Evolutionary conservation across 139 green algal species (phyloP).

Genomic region (Yamagishiella unicocca): DNA sequence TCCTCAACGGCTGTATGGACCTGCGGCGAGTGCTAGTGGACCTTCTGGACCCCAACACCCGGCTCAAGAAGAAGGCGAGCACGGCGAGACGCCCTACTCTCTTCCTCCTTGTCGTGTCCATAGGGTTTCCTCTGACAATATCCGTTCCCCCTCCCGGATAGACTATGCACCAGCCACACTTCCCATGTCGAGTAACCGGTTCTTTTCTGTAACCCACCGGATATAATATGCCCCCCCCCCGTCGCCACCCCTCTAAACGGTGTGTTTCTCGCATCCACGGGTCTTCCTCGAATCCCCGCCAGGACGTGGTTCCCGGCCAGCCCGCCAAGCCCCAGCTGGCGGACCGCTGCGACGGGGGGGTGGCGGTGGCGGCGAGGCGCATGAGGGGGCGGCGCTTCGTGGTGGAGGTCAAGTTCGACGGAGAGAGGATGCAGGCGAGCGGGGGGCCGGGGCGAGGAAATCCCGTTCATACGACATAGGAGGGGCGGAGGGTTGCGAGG

Average conservation of each 20-base stretch:
- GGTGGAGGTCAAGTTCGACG: slow-evolving; percentile 90
- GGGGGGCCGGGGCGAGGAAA: background rate
- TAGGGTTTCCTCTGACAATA: background rate
- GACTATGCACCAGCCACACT: background rate
- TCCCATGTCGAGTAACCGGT: too few relatives aligned
- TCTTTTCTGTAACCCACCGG: background rate
- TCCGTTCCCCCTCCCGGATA: background rate
- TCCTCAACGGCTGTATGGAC: slow-evolving; percentile 61
- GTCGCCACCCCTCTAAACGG: background rate
- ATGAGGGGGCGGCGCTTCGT: slow-evolving; percentile 73
- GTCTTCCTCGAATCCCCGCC: slow-evolving; percentile 14
- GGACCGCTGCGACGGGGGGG: slow-evolving; percentile 37
- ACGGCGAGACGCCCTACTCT: background rate
- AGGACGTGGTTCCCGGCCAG: slow-evolving; percentile 55
- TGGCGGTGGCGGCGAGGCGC: slow-evolving; percentile 50
- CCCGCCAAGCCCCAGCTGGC: slow-evolving; percentile 71
- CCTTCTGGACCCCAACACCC: background rate
- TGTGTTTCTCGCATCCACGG: too few relatives aligned
- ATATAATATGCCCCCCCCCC: background rate
- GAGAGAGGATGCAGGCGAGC: slow-evolving; percentile 61
- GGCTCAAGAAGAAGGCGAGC: slow-evolving; percentile 50
- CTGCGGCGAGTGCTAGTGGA: slow-evolving; percentile 26
- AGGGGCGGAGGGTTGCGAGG: too few relatives aligned
- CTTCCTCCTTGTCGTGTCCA: background rate
- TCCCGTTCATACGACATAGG: too few relatives aligned